A percentile compares a stretch with the other conserved stretches of the same genome.
Conservation (phyloP, 2,329 filamentous ascomycete species). For the Sphaerostilbella broomeana region DNA sequence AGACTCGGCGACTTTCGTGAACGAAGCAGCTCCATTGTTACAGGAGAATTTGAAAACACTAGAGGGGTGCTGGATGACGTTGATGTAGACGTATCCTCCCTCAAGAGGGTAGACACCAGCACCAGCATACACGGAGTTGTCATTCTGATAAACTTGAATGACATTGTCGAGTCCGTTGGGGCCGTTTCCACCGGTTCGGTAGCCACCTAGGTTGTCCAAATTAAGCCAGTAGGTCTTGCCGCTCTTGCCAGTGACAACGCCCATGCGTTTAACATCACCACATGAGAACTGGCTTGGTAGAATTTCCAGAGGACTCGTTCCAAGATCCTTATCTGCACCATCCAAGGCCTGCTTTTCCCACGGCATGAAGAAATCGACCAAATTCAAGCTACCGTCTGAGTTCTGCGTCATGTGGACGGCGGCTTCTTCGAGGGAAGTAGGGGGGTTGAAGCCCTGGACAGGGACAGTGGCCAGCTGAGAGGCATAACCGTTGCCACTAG, state of each 20-base stretch:
- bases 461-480: slow-evolving; percentile 32
- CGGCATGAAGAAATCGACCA: slow-evolving; percentile 50
- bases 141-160: slow-evolving; percentile 38
- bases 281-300: slow-evolving; percentile 37
- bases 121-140: slow-evolving; percentile 41
- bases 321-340: slow-evolving; percentile 45
- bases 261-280: slow-evolving; percentile 38
- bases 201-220: slow-evolving; percentile 35
- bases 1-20: slow-evolving; percentile 46
- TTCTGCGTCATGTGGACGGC: slow-evolving; percentile 39
- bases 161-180: slow-evolving; percentile 33
- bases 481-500: slow-evolving; percentile 36
- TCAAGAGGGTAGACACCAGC: slow-evolving; percentile 43
- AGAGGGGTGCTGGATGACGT: slow-evolving; percentile 46
- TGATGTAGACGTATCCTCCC: slow-evolving; percentile 44
- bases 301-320: slow-evolving; percentile 39
- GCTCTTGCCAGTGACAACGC: slow-evolving; percentile 44
- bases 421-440: slow-evolving; percentile 38
- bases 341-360: slow-evolving; percentile 45
- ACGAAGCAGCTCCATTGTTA: slow-evolving; percentile 42
- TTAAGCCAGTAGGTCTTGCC: slow-evolving; percentile 42
- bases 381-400: slow-evolving; percentile 33
- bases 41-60: slow-evolving; percentile 54
- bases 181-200: slow-evolving; percentile 34
- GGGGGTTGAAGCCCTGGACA: slow-evolving; percentile 32